phyloP scores from a whole-genome alignment of 2,329 filamentous ascomycete genomes.

The Pseudogymnoascus sp. region DNA sequence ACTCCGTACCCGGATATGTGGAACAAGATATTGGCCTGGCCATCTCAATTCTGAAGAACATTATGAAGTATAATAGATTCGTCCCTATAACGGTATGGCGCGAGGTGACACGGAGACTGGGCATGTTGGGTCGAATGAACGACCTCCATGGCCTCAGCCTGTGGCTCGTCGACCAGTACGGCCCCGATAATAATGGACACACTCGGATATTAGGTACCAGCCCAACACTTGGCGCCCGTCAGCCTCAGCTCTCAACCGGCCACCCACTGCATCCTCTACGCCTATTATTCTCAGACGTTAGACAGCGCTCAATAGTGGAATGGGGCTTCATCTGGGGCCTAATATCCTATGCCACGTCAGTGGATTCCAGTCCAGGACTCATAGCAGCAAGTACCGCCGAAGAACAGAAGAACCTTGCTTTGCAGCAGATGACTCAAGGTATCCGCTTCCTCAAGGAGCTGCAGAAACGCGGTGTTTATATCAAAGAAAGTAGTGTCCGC shows the following conservation, averaged over 20 bases:
- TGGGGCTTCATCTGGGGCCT: conserved; percentile 37
- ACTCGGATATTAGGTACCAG: conserved; percentile 6
- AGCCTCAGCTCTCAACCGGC: conserved; percentile 14
- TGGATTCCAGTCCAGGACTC: neutral
- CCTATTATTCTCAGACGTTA: conserved; percentile 32
- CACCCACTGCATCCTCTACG: conserved; percentile 28
- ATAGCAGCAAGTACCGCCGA: neutral
- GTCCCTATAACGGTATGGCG: conserved; percentile 41
- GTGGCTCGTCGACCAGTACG: conserved; percentile 36
- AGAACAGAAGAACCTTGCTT: conserved; percentile 1
- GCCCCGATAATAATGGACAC: conserved; percentile 10
- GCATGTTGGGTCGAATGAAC: conserved; percentile 44
- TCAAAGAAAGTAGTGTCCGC: conserved; percentile 12
- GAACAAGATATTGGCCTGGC: conserved; percentile 30
- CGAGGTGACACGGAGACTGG: conserved; percentile 50
- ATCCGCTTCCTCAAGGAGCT: conserved; percentile 22
- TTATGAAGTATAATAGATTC: conserved; percentile 35
- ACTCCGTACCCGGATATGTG: neutral
- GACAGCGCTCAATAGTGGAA: conserved; percentile 39
- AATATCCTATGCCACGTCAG: neutral
- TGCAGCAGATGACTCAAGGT: conserved; percentile 18
- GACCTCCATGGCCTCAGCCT: conserved; percentile 45
- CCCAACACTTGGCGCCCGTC: conserved; percentile 12
- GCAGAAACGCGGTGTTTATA: conserved; percentile 11
- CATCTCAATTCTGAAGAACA: conserved; percentile 39